phyloP scores from a whole-genome alignment of 768 basidiomycete genomes.

The Punctularia strigosozonata region DNA sequence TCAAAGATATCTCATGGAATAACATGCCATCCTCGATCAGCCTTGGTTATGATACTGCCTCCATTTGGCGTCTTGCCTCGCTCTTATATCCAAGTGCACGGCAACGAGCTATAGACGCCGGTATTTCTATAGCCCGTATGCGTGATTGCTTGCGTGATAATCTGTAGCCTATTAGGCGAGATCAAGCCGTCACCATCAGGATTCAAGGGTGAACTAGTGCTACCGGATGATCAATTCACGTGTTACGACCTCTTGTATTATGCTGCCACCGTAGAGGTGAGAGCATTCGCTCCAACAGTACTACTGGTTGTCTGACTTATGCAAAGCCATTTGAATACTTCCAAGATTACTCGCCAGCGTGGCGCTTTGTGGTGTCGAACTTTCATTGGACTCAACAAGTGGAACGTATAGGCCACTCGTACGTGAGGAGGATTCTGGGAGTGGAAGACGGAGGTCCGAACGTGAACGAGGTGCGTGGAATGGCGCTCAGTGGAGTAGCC shows the following conservation, averaged over 20 bases:
- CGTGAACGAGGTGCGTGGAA: too few species aligned
- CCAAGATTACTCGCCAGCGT: conserved; percentile 20
- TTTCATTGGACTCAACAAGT: conserved; percentile 22
- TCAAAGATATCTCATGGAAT: background rate
- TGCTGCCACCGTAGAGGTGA: too few species aligned
- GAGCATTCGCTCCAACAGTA: too few species aligned
- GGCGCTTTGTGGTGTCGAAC: conserved; percentile 22
- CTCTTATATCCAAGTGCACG: background rate
- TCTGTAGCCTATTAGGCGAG: too few species aligned
- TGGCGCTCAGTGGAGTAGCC: conserved; percentile 19
- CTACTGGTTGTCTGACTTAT: too few species aligned
- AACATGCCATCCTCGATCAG: background rate
- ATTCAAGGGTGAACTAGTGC: background rate
- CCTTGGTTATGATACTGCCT: background rate
- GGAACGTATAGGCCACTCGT: conserved; percentile 16
- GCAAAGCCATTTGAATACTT: conserved; percentile 18
- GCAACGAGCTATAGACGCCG: background rate
- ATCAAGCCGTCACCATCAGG: background rate
- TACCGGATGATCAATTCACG: background rate
- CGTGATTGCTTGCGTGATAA: too few species aligned
- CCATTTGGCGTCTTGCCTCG: background rate
- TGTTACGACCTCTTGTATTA: conserved; percentile 6
- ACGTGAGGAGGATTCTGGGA: conserved; percentile 18
- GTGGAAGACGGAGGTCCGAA: conserved; percentile 12
- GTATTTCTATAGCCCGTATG: too few species aligned